Percentiles rank a stretch among this genome's conserved stretches.
phyloP scores from a whole-genome alignment of 805 yeast species.

The Candida parachauliodes region DNA sequence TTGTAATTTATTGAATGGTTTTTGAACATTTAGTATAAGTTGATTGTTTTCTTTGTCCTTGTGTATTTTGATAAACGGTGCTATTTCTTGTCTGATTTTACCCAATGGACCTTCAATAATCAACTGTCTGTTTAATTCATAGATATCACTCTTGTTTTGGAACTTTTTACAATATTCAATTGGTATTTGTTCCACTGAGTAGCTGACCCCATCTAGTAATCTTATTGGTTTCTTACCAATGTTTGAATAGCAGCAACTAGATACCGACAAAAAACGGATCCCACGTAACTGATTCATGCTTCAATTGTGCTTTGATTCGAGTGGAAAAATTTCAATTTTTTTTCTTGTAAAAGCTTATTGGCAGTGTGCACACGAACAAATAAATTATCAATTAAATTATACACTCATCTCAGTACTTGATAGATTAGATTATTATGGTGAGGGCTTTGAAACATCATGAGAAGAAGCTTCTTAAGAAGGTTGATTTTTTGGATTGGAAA shows the following conservation, averaged over 20 bases:
- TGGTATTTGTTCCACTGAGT: conserved; percentile 45
- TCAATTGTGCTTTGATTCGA: neutral
- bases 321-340: conserved; percentile 1
- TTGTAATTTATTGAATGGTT: conserved; percentile 60
- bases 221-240: conserved; percentile 79
- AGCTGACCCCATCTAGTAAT: conserved; percentile 57
- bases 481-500: conserved; percentile 96
- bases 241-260: conserved; percentile 44
- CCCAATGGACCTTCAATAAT: conserved; percentile 80
- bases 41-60: conserved; percentile 28
- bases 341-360: neutral
- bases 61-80: conserved; percentile 60
- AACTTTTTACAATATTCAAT: conserved; percentile 53
- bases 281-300: conserved; percentile 2
- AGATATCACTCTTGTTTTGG: conserved; percentile 61
- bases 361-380: neutral
- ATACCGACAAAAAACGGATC: conserved; percentile 15
- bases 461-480: conserved; percentile 89
- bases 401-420: conserved; percentile 6
- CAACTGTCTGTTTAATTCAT: conserved; percentile 55
- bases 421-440: conserved; percentile 63
- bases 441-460: conserved; percentile 92
- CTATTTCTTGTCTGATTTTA: conserved; percentile 55
- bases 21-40: conserved; percentile 53
- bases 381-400: neutral